These are phyloP conservation scores for Penicillium angulare DNA, from an alignment of 495 filamentous ascomycete species.

Conservation along the genomic window DNA sequence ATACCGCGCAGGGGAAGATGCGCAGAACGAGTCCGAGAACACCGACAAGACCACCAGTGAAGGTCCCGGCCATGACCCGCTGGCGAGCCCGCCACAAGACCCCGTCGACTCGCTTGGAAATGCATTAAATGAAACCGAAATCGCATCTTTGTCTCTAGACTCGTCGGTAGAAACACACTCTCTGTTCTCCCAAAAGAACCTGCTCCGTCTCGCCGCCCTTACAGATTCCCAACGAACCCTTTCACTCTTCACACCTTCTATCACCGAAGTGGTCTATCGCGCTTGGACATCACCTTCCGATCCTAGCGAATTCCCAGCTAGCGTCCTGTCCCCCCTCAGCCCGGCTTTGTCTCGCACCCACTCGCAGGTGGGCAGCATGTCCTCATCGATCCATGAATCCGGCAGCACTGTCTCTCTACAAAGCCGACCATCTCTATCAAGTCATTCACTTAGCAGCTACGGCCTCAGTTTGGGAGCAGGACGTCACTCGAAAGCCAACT, in stretches of 20 bases:
- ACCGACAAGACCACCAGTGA: constrained; percentile 24
- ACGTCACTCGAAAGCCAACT: constrained; percentile 62
- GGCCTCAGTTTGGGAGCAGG: constrained; percentile 65
- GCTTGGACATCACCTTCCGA: constrained; percentile 88
- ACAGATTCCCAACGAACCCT: constrained; percentile 82
- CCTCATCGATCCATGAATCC: constrained; percentile 51
- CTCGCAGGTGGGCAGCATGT: constrained; percentile 58
- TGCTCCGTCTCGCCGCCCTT: constrained; percentile 71
- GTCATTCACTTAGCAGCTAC: constrained; percentile 41
- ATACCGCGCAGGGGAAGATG: constrained; percentile 63
- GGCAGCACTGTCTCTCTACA: constrained; percentile 43
- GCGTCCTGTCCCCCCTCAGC: constrained; percentile 53
- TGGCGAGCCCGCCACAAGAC: constrained; percentile 76
- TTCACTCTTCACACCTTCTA: constrained; percentile 80
- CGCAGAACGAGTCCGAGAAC: constrained; percentile 30
- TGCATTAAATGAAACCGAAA: constrained; percentile 67
- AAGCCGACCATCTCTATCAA: constrained; percentile 32
- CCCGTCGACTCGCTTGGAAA: constrained; percentile 75
- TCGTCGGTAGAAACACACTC: constrained; percentile 73
- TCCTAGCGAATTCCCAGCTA: constrained; percentile 56
- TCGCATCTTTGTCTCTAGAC: constrained; percentile 72
- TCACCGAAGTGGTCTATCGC: constrained; percentile 81
- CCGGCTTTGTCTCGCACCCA: constrained; percentile 55
- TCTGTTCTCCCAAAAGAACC: constrained; percentile 87
- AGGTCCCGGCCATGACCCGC: constrained; percentile 65